A percentile compares a stretch with the other conserved stretches of the same genome.
Evolutionary conservation across 2,329 filamentous ascomycete genomes (phyloP).

Genomic region (Hawksworthiomyces lignivorus): DNA sequence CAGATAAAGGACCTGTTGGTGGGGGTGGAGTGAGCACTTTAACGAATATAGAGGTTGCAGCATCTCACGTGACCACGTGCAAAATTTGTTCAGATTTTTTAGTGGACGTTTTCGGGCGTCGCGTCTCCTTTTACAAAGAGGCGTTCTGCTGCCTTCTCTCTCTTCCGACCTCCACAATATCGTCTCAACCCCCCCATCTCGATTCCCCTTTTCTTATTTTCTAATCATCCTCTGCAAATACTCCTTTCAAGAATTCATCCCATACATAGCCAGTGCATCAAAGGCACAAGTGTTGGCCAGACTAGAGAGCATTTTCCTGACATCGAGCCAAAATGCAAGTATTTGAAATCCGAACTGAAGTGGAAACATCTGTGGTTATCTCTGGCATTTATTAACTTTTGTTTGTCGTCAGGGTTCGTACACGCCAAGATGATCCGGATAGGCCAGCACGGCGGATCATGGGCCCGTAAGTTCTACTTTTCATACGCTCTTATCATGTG

Average conservation of each 20-base stretch:
- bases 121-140: conserved; percentile 5
- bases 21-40: background rate
- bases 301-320: no score
- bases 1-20: no score
- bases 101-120: background rate
- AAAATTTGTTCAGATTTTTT: background rate
- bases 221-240: no score
- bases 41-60: conserved; percentile 4
- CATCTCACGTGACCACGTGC: conserved; percentile 10
- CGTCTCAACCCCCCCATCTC: background rate
- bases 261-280: no score
- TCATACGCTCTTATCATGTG: background rate
- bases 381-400: no score
- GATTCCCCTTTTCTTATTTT: conserved; percentile 5
- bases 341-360: no score
- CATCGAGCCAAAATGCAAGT: conserved; percentile 5
- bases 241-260: no score
- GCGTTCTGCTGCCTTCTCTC: no score
- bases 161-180: no score
- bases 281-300: no score
- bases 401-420: conserved; percentile 1
- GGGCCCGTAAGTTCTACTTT: conserved; percentile 23
- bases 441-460: conserved; percentile 16
- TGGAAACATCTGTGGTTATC: no score
- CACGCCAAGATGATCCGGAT: conserved; percentile 3